A percentile compares a stretch with the other conserved stretches of the same genome.
Evolutionary conservation across 495 filamentous ascomycete genomes (phyloP).

Genomic region (Penicillium canariense): DNA sequence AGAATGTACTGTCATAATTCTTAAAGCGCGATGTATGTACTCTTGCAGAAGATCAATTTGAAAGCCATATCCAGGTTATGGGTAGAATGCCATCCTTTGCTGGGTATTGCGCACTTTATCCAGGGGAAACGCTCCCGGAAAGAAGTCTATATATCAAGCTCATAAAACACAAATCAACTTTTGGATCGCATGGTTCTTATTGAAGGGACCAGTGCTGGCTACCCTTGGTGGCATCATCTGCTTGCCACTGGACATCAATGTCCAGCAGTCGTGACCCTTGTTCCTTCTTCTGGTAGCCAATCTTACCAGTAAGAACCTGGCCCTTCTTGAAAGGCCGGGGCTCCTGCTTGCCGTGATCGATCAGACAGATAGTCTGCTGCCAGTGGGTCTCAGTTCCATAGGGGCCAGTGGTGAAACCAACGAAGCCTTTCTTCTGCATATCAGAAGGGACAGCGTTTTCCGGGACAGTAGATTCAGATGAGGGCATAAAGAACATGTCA

Average conservation of each 20-base stretch:
- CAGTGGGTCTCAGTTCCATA: constrained; percentile 53
- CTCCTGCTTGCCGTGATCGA: constrained; percentile 41
- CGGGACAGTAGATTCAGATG: constrained; percentile 40
- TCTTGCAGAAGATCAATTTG: neutral
- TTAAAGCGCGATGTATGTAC: neutral
- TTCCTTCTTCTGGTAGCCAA: constrained; percentile 50
- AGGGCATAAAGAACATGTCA: constrained; percentile 61
- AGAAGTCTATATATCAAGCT: neutral
- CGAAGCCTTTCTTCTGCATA: constrained; percentile 46
- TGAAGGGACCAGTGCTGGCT: constrained; percentile 39
- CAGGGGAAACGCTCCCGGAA: neutral
- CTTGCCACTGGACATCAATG: constrained; percentile 49
- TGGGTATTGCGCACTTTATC: neutral
- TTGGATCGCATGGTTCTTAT: constrained; percentile 16
- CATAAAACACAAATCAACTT: constrained; percentile 3
- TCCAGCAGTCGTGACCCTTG: constrained; percentile 46
- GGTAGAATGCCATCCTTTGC: neutral
- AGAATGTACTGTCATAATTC: neutral
- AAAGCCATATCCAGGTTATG: neutral
- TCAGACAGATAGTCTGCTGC: constrained; percentile 49
- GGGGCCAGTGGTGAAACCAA: constrained; percentile 55
- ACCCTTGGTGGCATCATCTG: constrained; percentile 32
- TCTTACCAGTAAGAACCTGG: constrained; percentile 44
- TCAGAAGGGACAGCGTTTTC: constrained; percentile 42
- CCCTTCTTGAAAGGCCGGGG: constrained; percentile 46